A percentile compares a stretch with the other conserved stretches of the same genome.
These are phyloP conservation scores for Hymenochaete sp. DNA, from an alignment of 1,284 basidiomycete genomes.

Conservation along the genomic window DNA sequence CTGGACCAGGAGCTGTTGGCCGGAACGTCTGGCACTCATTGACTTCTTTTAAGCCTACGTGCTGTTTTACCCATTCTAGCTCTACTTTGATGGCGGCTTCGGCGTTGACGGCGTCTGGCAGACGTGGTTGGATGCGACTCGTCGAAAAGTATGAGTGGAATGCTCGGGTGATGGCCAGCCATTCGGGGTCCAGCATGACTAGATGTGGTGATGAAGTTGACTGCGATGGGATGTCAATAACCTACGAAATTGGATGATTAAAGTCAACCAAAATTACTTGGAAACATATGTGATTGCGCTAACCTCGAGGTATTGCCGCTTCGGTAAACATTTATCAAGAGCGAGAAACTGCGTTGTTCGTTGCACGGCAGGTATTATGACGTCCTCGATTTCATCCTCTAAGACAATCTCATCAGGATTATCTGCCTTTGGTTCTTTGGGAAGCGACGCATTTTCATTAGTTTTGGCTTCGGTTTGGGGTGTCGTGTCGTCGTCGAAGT, in stretches of 20 bases:
- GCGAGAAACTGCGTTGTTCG: constrained; percentile 76
- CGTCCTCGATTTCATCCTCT: constrained; percentile 49
- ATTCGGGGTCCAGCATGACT: constrained; percentile 74
- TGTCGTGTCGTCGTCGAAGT: constrained; percentile 33
- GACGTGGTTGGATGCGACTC: constrained; percentile 37
- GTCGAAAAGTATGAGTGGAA: constrained; percentile 74
- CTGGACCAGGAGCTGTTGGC: constrained; percentile 59
- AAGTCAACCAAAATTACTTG: constrained; percentile 6
- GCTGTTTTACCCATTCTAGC: constrained; percentile 54
- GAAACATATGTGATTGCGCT: constrained; percentile 18
- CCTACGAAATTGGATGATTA: constrained; percentile 33
- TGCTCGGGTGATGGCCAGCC: constrained; percentile 89
- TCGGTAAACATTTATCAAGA: constrained; percentile 85
- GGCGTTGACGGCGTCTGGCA: constrained; percentile 54
- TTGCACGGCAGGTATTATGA: constrained; percentile 28
- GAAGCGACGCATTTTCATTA: not conserved
- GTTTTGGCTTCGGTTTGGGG: not conserved
- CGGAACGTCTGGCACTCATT: constrained; percentile 63
- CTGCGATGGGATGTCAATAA: constrained; percentile 54
- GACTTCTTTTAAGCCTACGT: constrained; percentile 41
- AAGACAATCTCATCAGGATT: constrained; percentile 61
- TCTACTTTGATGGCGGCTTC: constrained; percentile 54
- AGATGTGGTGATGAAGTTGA: constrained; percentile 26
- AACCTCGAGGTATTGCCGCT: constrained; percentile 81
- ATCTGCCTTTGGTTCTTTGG: constrained; percentile 16